A percentile compares a stretch with the other conserved stretches of the same genome.
phyloP scores from a whole-genome alignment of 2,329 filamentous ascomycete genomes.

The Aureobasidium uvarum region DNA sequence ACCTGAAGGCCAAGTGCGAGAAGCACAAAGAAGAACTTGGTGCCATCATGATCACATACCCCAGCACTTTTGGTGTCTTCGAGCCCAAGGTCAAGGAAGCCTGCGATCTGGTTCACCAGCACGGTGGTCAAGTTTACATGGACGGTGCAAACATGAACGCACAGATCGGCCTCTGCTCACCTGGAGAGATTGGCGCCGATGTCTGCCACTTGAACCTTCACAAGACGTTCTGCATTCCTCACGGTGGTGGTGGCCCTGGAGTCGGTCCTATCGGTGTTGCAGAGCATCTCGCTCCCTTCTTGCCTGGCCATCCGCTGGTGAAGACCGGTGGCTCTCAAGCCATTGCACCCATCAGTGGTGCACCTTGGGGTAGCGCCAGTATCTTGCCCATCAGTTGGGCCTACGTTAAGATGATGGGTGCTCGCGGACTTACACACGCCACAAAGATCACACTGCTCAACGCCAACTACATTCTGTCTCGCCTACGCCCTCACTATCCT shows the following conservation, averaged over 20 bases:
- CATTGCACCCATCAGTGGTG: constrained; percentile 74
- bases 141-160: constrained; percentile 99
- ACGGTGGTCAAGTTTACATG: constrained; percentile 97
- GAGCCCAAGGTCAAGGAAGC: constrained; percentile 85
- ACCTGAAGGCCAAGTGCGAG: constrained; percentile 84
- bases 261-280: constrained; percentile 94
- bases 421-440: constrained; percentile 76
- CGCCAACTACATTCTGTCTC: constrained; percentile 92
- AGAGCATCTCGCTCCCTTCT: constrained; percentile 69
- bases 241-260: constrained; percentile 90
- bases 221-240: constrained; percentile 98
- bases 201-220: constrained; percentile 97
- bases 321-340: constrained; percentile 56
- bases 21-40: constrained; percentile 82
- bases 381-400: constrained; percentile 94
- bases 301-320: constrained; percentile 68
- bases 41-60: constrained; percentile 97
- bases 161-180: constrained; percentile 91
- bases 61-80: constrained; percentile 91
- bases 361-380: constrained; percentile 82
- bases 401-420: constrained; percentile 92
- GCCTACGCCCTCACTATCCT: constrained; percentile 78
- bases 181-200: constrained; percentile 91
- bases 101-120: constrained; percentile 78
- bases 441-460: constrained; percentile 93